Evolutionary conservation across 345 rosid species (phyloP).

Genomic region (Camelina hispida): DNA sequence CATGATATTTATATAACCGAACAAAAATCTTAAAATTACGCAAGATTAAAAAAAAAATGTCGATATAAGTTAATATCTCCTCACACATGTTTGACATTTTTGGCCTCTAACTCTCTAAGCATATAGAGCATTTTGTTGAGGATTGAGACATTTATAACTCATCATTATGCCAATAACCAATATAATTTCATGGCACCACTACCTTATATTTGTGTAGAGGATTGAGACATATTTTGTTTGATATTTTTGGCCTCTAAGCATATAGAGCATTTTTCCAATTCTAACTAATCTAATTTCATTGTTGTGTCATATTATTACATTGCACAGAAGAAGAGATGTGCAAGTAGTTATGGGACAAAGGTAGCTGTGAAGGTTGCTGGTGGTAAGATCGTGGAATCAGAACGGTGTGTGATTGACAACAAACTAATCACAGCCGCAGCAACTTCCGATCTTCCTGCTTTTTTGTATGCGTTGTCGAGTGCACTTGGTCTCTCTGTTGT

Average conservation of each 20-base stretch:
- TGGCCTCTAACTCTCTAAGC: neutral
- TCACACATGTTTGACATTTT: neutral
- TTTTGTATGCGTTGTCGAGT: conserved; percentile 45
- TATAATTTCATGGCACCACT: neutral
- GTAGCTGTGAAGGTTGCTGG: conserved; percentile 56
- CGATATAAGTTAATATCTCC: neutral
- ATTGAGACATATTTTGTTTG: too few species aligned
- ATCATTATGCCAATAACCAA: too few species aligned
- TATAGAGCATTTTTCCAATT: too few species aligned
- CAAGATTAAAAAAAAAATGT: too few species aligned
- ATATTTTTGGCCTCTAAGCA: too few species aligned
- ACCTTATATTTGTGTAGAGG: too few species aligned
- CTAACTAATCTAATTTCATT: neutral
- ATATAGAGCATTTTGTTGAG: neutral
- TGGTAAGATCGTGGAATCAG: conserved; percentile 49
- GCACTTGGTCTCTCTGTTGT: conserved; percentile 51
- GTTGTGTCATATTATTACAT: neutral
- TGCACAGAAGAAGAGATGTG: conserved; percentile 56
- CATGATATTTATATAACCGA: too few species aligned
- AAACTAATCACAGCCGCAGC: conserved; percentile 54
- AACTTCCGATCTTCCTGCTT: conserved; percentile 49
- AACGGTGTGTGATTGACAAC: conserved; percentile 49
- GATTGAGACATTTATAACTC: neutral
- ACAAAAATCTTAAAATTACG: too few species aligned
- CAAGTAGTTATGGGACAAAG: conserved; percentile 51